Evolutionary conservation across 2,329 filamentous ascomycete species (phyloP).

Genomic region (Botryotinia globosa): DNA sequence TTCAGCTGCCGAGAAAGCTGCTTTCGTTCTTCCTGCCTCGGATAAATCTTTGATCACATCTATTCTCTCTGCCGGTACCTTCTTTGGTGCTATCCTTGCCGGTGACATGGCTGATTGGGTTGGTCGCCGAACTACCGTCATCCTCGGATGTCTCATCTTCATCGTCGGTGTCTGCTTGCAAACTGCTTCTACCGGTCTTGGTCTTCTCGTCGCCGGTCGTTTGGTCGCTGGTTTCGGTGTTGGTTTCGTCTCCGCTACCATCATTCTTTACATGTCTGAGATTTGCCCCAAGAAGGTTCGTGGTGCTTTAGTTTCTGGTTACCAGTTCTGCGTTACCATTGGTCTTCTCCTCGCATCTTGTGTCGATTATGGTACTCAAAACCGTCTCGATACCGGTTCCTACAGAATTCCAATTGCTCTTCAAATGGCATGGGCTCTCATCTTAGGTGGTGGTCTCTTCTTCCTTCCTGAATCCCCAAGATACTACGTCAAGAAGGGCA

Average conservation of each 20-base stretch:
- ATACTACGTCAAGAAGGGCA: conserved; percentile 77
- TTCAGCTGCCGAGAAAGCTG: conserved; percentile 19
- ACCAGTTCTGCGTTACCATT: conserved; percentile 81
- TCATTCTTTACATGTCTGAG: conserved; percentile 74
- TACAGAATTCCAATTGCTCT: conserved; percentile 81
- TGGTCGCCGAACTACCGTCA: conserved; percentile 70
- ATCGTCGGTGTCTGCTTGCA: conserved; percentile 63
- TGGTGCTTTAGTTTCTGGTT: conserved; percentile 75
- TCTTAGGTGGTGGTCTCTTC: conserved; percentile 69
- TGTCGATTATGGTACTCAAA: conserved; percentile 69
- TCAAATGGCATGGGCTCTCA: conserved; percentile 77
- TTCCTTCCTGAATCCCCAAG: conserved; percentile 82
- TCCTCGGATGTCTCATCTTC: conserved; percentile 62
- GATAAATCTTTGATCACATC: conserved; percentile 60
- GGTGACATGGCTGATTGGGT: conserved; percentile 74
- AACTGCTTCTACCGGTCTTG: conserved; percentile 53
- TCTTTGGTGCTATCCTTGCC: conserved; percentile 75
- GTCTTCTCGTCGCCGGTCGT: conserved; percentile 56
- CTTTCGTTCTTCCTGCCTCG: conserved; percentile 43
- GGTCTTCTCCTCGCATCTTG: conserved; percentile 73
- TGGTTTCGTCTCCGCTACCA: conserved; percentile 75
- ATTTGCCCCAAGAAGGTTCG: conserved; percentile 67
- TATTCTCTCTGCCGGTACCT: conserved; percentile 74
- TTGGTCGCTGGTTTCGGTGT: conserved; percentile 74
- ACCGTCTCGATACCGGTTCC: conserved; percentile 58